Conservation (phyloP, 352 stramenopile genomes). For the Lagenidium giganteum region DNA sequence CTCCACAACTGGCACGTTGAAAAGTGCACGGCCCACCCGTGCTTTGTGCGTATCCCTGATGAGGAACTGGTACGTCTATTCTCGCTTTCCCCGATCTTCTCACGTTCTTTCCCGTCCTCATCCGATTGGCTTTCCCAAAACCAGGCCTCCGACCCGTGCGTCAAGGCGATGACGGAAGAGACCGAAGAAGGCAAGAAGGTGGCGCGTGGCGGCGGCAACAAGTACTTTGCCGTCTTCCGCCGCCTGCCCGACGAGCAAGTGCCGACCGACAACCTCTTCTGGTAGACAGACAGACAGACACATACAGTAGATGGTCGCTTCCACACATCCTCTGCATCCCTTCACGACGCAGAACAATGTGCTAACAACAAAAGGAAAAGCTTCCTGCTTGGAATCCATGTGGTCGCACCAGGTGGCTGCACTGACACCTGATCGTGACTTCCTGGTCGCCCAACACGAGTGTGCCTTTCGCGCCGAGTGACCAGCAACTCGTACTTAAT, state of each 20-base stretch:
- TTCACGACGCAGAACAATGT: no score
- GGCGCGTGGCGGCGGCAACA: constrained; percentile 82
- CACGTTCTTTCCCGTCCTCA: neutral
- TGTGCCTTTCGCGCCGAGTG: no score
- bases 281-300: constrained; percentile 17
- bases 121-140: constrained; percentile 1
- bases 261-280: constrained; percentile 57
- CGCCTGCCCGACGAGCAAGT: constrained; percentile 62
- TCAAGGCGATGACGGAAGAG: constrained; percentile 94
- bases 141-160: constrained; percentile 87
- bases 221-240: constrained; percentile 84
- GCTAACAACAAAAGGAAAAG: no score
- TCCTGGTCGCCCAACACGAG: no score
- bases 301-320: neutral
- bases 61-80: constrained; percentile 66
- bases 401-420: no score
- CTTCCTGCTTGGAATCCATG: no score
- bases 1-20: constrained; percentile 97
- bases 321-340: no score
- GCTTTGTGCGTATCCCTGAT: constrained; percentile 88
- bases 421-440: no score
- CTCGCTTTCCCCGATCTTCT: neutral
- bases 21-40: constrained; percentile 91
- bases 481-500: no score
- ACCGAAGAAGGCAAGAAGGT: constrained; percentile 99